These are phyloP conservation scores for Amphicarpaea edgeworthii DNA, from an alignment of 306 rosid species.

Conservation along the genomic window DNA sequence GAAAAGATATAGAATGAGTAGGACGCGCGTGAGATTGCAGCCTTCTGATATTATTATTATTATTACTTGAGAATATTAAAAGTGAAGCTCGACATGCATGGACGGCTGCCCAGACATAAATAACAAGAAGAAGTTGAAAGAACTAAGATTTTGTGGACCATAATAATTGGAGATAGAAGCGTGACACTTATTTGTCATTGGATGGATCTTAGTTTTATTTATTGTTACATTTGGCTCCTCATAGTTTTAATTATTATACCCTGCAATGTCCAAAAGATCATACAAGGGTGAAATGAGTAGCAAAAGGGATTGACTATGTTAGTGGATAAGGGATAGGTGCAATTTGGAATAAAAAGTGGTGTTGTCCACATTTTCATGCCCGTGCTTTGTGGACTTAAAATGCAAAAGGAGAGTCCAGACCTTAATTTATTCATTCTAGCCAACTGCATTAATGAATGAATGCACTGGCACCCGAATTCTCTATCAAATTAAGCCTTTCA, in stretches of 20 bases:
- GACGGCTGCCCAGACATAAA: not conserved
- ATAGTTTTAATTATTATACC: not conserved
- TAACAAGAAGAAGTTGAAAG: not conserved
- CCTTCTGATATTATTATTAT: not conserved
- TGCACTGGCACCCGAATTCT: not conserved
- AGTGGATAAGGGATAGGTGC: slow-evolving; percentile 5
- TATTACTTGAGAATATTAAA: not conserved
- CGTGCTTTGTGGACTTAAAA: slow-evolving; percentile 33
- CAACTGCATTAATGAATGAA: slow-evolving; percentile 31
- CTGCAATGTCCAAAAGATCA: slow-evolving; percentile 23
- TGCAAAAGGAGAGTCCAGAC: not conserved
- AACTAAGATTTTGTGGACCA: slow-evolving; percentile 20
- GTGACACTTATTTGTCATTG: slow-evolving; percentile 3
- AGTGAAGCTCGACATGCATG: not conserved
- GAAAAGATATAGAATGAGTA: not conserved
- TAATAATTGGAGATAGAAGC: slow-evolving; percentile 23
- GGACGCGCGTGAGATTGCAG: not conserved
- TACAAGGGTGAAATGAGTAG: not conserved
- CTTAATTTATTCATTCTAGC: slow-evolving; percentile 24
- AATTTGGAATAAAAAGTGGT: slow-evolving; percentile 15
- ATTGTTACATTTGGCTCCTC: not conserved
- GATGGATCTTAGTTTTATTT: not conserved
- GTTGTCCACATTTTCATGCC: slow-evolving; percentile 24
- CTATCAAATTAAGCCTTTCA: not conserved
- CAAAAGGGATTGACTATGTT: not conserved